Conservation (phyloP, 345 rosid genomes). For the Arabidopsis suecica region DNA sequence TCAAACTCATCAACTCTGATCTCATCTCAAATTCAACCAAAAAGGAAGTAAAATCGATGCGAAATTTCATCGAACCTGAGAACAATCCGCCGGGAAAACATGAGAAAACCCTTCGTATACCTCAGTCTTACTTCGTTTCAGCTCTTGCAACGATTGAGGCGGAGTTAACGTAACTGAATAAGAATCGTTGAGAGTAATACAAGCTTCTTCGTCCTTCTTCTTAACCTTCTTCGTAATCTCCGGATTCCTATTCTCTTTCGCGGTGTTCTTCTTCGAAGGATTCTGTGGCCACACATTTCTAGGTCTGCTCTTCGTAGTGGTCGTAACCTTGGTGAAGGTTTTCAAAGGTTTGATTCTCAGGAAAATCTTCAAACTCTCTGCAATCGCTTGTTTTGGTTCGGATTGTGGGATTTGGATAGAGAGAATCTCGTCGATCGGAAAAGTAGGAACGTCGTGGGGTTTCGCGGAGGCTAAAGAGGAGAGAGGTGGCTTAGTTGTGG, state of each 20-base stretch:
- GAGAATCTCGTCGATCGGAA: slow-evolving; percentile 72
- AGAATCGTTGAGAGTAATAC: slow-evolving; percentile 55
- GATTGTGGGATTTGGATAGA: slow-evolving; percentile 40
- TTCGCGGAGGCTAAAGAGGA: slow-evolving; percentile 33
- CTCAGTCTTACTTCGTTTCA: slow-evolving; percentile 76
- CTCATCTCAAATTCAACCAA: slow-evolving; percentile 9
- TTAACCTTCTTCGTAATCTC: slow-evolving; percentile 48
- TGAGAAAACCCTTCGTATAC: slow-evolving; percentile 82
- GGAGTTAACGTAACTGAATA: slow-evolving; percentile 71
- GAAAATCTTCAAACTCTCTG: slow-evolving; percentile 68
- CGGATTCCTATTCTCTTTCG: slow-evolving; percentile 40
- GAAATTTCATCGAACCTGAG: slow-evolving; percentile 58
- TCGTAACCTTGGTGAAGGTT: neutral
- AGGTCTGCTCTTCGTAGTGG: slow-evolving; percentile 39
- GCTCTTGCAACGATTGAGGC: slow-evolving; percentile 60
- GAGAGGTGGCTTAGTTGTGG: slow-evolving; percentile 30
- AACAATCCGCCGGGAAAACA: slow-evolving; percentile 68
- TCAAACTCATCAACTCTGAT: slow-evolving; percentile 27
- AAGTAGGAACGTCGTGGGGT: slow-evolving; percentile 52
- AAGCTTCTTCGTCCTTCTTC: slow-evolving; percentile 46
- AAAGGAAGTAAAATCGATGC: neutral
- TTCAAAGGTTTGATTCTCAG: slow-evolving; percentile 66
- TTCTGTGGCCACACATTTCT: slow-evolving; percentile 74
- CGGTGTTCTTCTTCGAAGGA: slow-evolving; percentile 51
- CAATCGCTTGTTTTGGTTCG: slow-evolving; percentile 21